A percentile compares a stretch with the other conserved stretches of the same genome.
phyloP scores from a whole-genome alignment of 768 basidiomycete genomes.

The Lactarius trivialis region DNA sequence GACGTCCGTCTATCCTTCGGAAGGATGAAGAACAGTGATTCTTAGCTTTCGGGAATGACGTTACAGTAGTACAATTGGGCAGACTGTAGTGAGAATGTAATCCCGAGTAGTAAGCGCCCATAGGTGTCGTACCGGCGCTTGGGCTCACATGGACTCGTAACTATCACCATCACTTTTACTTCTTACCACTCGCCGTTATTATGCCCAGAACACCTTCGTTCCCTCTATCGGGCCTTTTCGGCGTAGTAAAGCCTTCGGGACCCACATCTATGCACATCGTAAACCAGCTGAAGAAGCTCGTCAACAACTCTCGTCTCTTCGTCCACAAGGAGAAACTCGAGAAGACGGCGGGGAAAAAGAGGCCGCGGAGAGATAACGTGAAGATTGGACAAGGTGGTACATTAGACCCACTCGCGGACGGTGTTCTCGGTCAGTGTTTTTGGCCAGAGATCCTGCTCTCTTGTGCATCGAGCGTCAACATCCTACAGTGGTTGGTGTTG shows the following conservation, averaged over 20 bases:
- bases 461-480: slow-evolving; percentile 9
- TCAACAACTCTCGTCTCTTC: slow-evolving; percentile 74
- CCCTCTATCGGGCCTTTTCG: slow-evolving; percentile 80
- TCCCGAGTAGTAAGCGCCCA: not conserved
- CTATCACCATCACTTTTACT: not conserved
- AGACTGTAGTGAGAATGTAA: not conserved
- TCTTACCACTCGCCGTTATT: not conserved
- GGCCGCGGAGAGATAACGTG: slow-evolving; percentile 41
- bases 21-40: not conserved
- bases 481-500: slow-evolving; percentile 73
- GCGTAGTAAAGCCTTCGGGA: slow-evolving; percentile 85
- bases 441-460: not conserved
- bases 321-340: slow-evolving; percentile 51
- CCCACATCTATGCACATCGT: slow-evolving; percentile 89
- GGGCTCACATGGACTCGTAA: not conserved
- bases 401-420: slow-evolving; percentile 93
- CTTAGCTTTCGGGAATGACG: not conserved
- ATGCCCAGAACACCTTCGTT: slow-evolving; percentile 32
- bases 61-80: not conserved
- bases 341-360: slow-evolving; percentile 42
- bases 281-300: slow-evolving; percentile 76
- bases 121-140: not conserved
- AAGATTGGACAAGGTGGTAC: slow-evolving; percentile 95
- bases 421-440: slow-evolving; percentile 67
- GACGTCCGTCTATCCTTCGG: not conserved